Base-by-base conservation (phyloP, 2,329 filamentous ascomycete genomes). In the Fusarium torreyae region DNA sequence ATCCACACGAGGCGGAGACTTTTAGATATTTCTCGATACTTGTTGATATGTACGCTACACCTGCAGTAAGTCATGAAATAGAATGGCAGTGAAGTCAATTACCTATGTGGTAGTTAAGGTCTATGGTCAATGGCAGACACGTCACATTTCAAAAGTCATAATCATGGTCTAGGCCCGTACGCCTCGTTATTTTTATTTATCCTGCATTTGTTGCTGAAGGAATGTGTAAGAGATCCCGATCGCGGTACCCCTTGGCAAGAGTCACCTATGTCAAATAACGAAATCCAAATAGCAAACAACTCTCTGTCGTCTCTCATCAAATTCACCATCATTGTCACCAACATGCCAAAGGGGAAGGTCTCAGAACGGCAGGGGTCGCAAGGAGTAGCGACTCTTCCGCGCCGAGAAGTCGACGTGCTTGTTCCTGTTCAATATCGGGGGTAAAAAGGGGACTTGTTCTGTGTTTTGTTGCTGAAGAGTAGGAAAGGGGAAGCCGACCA, bases 151-250 rank as follows among this genome's bases (percentile, higher is more conserved):
- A 18, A 31, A 3, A 64, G 15, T 50, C 40, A 51, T 52, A 40
- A 34, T 39, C 52, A 63, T 49, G 31, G 26, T 22, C 9, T 26
- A 43, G 50, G 22, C 50, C 55, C 20, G 26, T 39, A 48, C 14
- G 45, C 49, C 18, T 44, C 28, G 28, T 54, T 53, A 54, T 45
- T 20, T 69, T 46, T 64, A 69, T 70, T 69, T 48, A 52, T 48
- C 36, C 18, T 57, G 48, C 48, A 42, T 64, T 39, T 68, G 57
- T 56, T 51, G 45, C n/a, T 69, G 67, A 69, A 70, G 60, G 57
- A 69, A 59, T 55, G 57, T 68, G 46, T 70, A 70, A 63, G 38
- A 63, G 33, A 64, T 66, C 52, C 58, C 49, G 45, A 53, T 63
- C 38, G 38, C 26, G 24, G 31, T 40, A 48, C 49, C 50, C 46